Evolutionary conservation across 2,329 filamentous ascomycete genomes (phyloP).

Genomic region (Macrophomina tecta): DNA sequence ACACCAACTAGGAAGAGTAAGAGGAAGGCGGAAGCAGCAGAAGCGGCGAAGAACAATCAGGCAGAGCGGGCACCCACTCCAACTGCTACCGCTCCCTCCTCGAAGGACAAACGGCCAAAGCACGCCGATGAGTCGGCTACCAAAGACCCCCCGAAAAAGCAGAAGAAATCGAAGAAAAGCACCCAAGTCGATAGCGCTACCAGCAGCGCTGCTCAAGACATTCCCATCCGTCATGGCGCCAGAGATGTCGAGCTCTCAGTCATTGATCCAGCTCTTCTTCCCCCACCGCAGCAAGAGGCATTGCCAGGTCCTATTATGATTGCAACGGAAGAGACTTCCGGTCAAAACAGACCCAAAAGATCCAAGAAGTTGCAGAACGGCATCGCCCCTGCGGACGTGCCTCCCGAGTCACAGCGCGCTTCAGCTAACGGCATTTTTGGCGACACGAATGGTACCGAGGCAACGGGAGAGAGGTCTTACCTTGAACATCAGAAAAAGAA

Average conservation of each 20-base stretch:
- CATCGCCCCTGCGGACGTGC: not conserved
- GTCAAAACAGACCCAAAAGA: conserved; percentile 23
- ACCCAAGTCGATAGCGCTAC: not conserved
- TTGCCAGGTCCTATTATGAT: not conserved
- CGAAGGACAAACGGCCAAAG: not conserved
- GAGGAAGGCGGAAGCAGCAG: conserved; percentile 11
- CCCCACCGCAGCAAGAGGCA: not conserved
- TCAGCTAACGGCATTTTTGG: not conserved
- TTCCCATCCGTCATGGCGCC: not conserved
- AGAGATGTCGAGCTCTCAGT: conserved; percentile 9
- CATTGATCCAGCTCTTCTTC: conserved; percentile 17
- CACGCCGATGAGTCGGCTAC: not conserved
- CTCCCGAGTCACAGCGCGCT: not conserved
- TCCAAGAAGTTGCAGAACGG: not conserved
- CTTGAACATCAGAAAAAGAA: conserved; percentile 26
- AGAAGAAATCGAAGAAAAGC: conserved; percentile 12
- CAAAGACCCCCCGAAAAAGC: conserved; percentile 2
- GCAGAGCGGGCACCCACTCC: not conserved
- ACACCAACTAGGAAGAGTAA: conserved; percentile 16
- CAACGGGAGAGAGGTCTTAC: conserved; percentile 10
- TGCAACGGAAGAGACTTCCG: not conserved
- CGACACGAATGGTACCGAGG: not conserved
- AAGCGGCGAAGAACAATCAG: not conserved
- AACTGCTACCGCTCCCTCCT: not conserved
- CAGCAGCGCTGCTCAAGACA: not conserved